phyloP scores from a whole-genome alignment of 257 asterid species.

The Capsicum baccatum region DNA sequence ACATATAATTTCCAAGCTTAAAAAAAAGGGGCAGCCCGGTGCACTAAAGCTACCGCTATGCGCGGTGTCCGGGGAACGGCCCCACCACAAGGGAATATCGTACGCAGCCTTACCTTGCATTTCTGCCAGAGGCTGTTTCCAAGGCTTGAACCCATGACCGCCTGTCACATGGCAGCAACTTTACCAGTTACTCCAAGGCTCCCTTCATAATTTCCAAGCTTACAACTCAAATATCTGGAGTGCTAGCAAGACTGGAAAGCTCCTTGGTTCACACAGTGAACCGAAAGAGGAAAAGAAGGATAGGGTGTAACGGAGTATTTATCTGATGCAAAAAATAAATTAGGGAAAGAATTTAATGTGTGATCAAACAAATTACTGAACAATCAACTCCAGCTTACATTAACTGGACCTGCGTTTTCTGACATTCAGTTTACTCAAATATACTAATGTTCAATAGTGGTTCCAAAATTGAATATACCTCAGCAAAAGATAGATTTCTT shows the following conservation, averaged over 20 bases:
- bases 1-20: constrained; percentile 4
- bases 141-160: no score
- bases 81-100: no score
- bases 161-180: no score
- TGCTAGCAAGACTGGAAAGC: neutral
- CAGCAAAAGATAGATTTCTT: neutral
- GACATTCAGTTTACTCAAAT: constrained; percentile 17
- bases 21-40: no score
- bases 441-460: neutral
- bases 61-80: no score
- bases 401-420: neutral
- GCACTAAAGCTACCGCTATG: no score
- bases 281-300: neutral
- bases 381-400: constrained; percentile 18
- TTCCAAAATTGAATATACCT: constrained; percentile 2
- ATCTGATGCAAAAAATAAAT: neutral
- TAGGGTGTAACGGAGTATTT: neutral
- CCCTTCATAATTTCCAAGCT: neutral
- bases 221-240: constrained; percentile 6
- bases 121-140: no score
- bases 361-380: neutral
- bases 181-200: no score
- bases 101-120: no score
- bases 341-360: neutral
- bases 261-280: neutral